phyloP scores from a whole-genome alignment of 495 filamentous ascomycete species.

The Lasiosphaeria hispida region DNA sequence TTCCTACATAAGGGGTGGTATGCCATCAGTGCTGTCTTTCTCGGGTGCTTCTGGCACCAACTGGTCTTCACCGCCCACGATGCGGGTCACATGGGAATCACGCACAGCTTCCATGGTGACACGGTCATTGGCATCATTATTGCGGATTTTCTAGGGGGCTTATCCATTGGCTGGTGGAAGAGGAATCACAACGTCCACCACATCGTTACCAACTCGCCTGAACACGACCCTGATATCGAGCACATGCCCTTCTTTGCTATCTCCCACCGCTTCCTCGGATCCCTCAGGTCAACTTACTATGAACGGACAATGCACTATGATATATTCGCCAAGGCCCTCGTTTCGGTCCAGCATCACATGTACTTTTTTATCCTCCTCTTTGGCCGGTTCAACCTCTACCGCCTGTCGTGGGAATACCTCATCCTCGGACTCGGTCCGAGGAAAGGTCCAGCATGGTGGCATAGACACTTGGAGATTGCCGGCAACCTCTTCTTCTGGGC shows the following conservation, averaged over 20 bases:
- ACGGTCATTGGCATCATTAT: slow-evolving; percentile 85
- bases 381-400: slow-evolving; percentile 90
- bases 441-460: slow-evolving; percentile 85
- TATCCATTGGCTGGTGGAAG: slow-evolving; percentile 98
- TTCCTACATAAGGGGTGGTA: slow-evolving; percentile 75
- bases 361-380: slow-evolving; percentile 86
- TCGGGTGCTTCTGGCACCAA: slow-evolving; percentile 93
- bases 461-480: slow-evolving; percentile 77
- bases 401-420: slow-evolving; percentile 79
- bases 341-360: slow-evolving; percentile 75
- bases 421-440: slow-evolving; percentile 71
- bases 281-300: slow-evolving; percentile 83
- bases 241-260: slow-evolving; percentile 95
- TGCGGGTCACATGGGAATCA: slow-evolving; percentile 97
- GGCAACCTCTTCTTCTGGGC: slow-evolving; percentile 89
- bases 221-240: slow-evolving; percentile 97
- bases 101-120: slow-evolving; percentile 80
- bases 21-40: slow-evolving; percentile 65
- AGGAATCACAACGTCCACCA: slow-evolving; percentile 97
- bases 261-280: slow-evolving; percentile 77
- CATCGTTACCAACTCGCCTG: slow-evolving; percentile 92
- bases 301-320: slow-evolving; percentile 84
- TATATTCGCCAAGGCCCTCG: slow-evolving; percentile 63
- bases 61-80: slow-evolving; percentile 94
- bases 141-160: slow-evolving; percentile 83